phyloP scores from a whole-genome alignment of 768 basidiomycete genomes.

The Kondoa malvinella region DNA sequence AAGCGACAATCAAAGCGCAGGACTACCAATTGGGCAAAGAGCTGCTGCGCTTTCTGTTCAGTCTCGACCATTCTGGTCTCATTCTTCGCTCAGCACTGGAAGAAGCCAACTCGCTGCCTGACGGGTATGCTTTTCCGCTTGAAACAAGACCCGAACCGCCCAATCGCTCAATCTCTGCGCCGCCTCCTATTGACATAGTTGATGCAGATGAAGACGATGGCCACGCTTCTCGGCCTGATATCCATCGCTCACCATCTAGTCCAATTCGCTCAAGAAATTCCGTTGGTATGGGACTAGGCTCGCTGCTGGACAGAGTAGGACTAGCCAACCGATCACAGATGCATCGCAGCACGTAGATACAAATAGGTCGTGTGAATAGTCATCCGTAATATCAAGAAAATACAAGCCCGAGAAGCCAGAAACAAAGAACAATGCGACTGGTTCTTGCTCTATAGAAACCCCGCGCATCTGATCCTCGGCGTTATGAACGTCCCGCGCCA shows the following conservation, averaged over 20 bases:
- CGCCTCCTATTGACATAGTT: not conserved
- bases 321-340: not conserved
- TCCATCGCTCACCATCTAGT: not conserved
- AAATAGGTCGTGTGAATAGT: no score
- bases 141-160: not conserved
- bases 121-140: not conserved
- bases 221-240: not conserved
- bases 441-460: not conserved
- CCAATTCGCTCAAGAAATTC: not conserved
- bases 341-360: not conserved
- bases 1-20: slow-evolving; percentile 52
- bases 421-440: not conserved
- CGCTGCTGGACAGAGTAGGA: not conserved
- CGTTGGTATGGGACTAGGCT: not conserved
- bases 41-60: slow-evolving; percentile 75
- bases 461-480: no score
- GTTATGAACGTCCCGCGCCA: no score
- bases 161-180: not conserved
- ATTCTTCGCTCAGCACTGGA: slow-evolving; percentile 23
- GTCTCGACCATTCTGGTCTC: slow-evolving; percentile 66
- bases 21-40: slow-evolving; percentile 81
- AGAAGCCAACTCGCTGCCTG: slow-evolving; percentile 19
- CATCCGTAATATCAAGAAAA: no score
- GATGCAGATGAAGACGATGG: not conserved
- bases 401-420: not conserved